Evolutionary conservation across 208 protist genomes (phyloP).

Genomic region (Borovskyia barvae): DNA sequence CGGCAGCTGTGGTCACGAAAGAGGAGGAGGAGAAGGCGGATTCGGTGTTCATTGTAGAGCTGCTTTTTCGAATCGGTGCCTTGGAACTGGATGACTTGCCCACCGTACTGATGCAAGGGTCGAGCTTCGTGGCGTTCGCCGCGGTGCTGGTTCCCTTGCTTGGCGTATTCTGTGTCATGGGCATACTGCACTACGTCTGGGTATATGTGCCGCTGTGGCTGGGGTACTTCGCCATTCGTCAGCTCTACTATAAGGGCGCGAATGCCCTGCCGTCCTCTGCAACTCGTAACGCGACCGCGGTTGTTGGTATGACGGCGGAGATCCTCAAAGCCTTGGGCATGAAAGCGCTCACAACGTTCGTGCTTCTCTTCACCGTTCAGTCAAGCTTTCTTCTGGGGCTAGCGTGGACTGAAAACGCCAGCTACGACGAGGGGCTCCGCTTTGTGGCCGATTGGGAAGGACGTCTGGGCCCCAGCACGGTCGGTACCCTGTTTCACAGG

Average conservation of each 20-base stretch:
- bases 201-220: conserved; percentile 33
- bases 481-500: conserved; percentile 9
- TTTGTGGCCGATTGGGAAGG: conserved; percentile 3
- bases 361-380: conserved; percentile 48
- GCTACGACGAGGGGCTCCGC: conserved; percentile 13
- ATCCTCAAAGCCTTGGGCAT: conserved; percentile 38
- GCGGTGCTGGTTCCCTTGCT: conserved; percentile 47
- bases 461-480: neutral
- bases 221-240: conserved; percentile 26
- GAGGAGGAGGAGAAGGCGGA: conserved; percentile 50
- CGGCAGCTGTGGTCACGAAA: conserved; percentile 5
- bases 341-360: conserved; percentile 49
- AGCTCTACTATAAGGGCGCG: conserved; percentile 39
- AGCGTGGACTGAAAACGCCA: conserved; percentile 12
- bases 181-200: conserved; percentile 33
- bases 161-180: conserved; percentile 35
- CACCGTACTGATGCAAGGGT: conserved; percentile 57
- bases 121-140: conserved; percentile 52
- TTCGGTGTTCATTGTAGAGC: conserved; percentile 51
- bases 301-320: conserved; percentile 31
- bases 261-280: conserved; percentile 3
- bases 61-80: conserved; percentile 44
- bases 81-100: conserved; percentile 52
- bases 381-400: conserved; percentile 56
- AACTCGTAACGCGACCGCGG: conserved; percentile 8